A percentile compares a stretch with the other conserved stretches of the same genome.
Evolutionary conservation across 495 filamentous ascomycete genomes (phyloP).

Genomic region (Alectoria sarmentosa): DNA sequence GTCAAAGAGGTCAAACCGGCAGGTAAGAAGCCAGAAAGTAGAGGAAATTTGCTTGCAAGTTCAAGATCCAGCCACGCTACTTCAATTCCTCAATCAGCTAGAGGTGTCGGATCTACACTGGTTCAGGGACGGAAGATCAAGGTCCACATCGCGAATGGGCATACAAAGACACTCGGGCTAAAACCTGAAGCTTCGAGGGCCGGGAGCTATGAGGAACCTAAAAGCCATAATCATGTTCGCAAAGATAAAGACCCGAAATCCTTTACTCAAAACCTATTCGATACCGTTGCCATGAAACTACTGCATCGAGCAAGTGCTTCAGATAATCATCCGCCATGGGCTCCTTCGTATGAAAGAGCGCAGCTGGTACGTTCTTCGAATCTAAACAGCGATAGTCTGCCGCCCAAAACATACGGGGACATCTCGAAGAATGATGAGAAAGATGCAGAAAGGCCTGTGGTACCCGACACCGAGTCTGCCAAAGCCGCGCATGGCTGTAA

Average conservation of each 20-base stretch:
- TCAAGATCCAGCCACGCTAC: not conserved
- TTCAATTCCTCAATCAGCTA: not conserved
- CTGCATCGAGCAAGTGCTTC: conserved; percentile 37
- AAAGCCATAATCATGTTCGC: conserved; percentile 30
- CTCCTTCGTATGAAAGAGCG: not conserved
- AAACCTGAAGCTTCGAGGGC: not conserved
- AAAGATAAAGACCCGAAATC: conserved; percentile 71
- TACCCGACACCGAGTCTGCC: not conserved
- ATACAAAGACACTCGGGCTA: not conserved
- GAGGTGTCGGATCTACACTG: not conserved
- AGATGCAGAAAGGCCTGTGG: not conserved
- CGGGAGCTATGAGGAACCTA: conserved; percentile 1
- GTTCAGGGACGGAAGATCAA: not conserved
- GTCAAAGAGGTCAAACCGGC: not conserved
- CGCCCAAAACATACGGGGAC: not conserved
- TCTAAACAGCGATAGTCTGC: not conserved
- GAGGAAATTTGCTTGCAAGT: not conserved
- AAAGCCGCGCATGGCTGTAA: not conserved
- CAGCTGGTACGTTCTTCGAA: not conserved
- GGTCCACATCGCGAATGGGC: conserved; percentile 1
- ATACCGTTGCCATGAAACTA: conserved; percentile 71
- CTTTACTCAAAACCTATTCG: conserved; percentile 76
- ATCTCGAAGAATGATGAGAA: not conserved
- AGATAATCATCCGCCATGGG: not conserved
- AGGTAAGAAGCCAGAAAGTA: not conserved